phyloP scores from a whole-genome alignment of 106 monocot species.

The Allium sativum region DNA sequence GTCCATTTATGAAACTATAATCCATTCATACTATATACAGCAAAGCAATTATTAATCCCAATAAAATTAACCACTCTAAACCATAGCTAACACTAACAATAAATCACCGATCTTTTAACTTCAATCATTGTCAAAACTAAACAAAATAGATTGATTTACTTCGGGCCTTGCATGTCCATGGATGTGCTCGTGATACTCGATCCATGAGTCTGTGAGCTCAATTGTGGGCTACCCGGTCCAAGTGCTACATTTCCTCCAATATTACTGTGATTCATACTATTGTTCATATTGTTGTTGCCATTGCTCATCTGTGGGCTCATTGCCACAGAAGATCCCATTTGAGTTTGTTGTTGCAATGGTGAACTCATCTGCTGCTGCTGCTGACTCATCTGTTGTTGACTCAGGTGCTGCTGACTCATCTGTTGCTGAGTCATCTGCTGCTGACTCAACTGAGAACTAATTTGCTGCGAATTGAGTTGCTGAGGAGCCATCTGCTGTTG shows the following conservation, averaged over 20 bases:
- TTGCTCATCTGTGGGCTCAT: slow-evolving; percentile 41
- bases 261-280: background rate
- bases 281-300: background rate
- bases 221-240: slow-evolving; percentile 66
- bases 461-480: slow-evolving; percentile 7
- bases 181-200: slow-evolving; percentile 84
- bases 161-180: slow-evolving; percentile 80
- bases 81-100: background rate
- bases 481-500: slow-evolving; percentile 11
- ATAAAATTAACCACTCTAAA: background rate
- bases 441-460: slow-evolving; percentile 9
- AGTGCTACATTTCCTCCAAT: slow-evolving; percentile 10
- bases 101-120: background rate
- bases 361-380: slow-evolving; percentile 44
- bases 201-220: slow-evolving; percentile 91
- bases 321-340: slow-evolving; percentile 48
- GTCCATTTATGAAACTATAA: background rate
- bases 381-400: slow-evolving; percentile 42
- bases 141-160: slow-evolving; percentile 1
- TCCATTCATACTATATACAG: background rate
- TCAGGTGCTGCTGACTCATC: slow-evolving; percentile 7
- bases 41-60: background rate
- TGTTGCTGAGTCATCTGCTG: slow-evolving; percentile 27
- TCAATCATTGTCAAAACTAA: background rate
- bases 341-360: slow-evolving; percentile 36